Evolutionary conservation across 1,284 basidiomycete species (phyloP), one percentile per base, ranked within the genome.

Genomic region (Fomitopsis betulina): DNA sequence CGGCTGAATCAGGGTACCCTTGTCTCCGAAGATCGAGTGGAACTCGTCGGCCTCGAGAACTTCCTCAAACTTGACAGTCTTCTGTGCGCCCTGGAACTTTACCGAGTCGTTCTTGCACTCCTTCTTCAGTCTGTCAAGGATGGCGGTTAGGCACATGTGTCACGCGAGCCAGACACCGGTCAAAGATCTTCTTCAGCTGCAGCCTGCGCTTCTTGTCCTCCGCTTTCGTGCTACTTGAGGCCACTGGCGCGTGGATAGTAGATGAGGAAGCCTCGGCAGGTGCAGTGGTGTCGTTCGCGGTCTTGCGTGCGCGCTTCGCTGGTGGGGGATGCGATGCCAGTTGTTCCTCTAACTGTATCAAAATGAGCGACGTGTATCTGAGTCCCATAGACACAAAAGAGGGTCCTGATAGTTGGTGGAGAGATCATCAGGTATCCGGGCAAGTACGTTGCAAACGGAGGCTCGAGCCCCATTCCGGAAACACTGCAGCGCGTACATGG

Each of bases 171-270:
- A 7, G 27, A 54, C 57, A 74, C 75, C 68, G 64, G 58, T 75
- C 74, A 60, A 73, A 76, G 35, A 77, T 69, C 63, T 73, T 75
- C 64, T 76, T 76, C 19, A 75, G 59, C 56, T 74, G 70, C 55
- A 70, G 60, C 60, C 76, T 75, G 51, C 68, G 66, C 56, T 75
- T 76, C 64, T 78, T 78, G 60, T 74, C 72, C 6, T 76, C 74
- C 1, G 65, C 68, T 59, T 76, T 76, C 40, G 60, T 60, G 17
- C 65, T 62, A 3, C 65, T 58, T 7, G 32, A 13, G 13, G 49
- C 49, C 5, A 30, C 45, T 6, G 49, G 21, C 6, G 68, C 64
- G 13, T 55, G 40, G 6, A 7, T 30, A 7, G 62, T 59, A 21
- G 58, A 45, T 19, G 67, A 63, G 9, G 60, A 59, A 25, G 35